Percentiles rank a stretch among this genome's conserved stretches.
phyloP scores from a whole-genome alignment of 2,329 filamentous ascomycete species.

The Paecilomyces sp. region DNA sequence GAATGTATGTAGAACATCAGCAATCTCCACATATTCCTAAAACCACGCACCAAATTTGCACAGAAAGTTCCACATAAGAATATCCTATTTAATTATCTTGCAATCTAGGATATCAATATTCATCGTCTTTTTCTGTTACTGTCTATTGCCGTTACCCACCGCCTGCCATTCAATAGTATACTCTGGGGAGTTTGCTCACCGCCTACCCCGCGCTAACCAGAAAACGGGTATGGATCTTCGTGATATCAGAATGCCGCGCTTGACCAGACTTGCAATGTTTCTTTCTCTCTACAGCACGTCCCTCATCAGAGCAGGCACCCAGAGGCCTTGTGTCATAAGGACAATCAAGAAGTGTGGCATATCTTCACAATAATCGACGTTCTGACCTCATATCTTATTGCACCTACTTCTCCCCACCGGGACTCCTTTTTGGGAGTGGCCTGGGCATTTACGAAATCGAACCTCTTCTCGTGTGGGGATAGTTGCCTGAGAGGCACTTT shows the following conservation, averaged over 20 bases:
- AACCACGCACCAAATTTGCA: neutral
- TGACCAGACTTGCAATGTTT: neutral
- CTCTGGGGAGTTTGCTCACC: constrained; percentile 9
- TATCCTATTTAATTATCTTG: neutral
- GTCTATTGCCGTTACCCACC: neutral
- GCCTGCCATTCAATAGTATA: neutral
- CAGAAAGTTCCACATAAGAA: neutral
- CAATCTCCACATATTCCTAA: neutral
- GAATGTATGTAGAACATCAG: neutral
- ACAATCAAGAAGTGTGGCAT: neutral
- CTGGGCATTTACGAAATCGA: neutral
- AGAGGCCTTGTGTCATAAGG: neutral
- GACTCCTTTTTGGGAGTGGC: neutral
- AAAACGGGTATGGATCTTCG: constrained; percentile 10
- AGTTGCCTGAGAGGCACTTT: neutral
- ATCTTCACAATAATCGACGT: neutral
- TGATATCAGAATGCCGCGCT: constrained; percentile 2
- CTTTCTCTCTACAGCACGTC: neutral
- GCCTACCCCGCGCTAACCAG: constrained; percentile 21
- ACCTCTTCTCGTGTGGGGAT: neutral
- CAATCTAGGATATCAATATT: neutral
- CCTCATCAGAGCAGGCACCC: neutral
- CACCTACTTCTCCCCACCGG: neutral
- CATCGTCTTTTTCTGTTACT: neutral
- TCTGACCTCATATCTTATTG: neutral